phyloP scores from a whole-genome alignment of 768 basidiomycete genomes.

The Tremella yokohamensis region DNA sequence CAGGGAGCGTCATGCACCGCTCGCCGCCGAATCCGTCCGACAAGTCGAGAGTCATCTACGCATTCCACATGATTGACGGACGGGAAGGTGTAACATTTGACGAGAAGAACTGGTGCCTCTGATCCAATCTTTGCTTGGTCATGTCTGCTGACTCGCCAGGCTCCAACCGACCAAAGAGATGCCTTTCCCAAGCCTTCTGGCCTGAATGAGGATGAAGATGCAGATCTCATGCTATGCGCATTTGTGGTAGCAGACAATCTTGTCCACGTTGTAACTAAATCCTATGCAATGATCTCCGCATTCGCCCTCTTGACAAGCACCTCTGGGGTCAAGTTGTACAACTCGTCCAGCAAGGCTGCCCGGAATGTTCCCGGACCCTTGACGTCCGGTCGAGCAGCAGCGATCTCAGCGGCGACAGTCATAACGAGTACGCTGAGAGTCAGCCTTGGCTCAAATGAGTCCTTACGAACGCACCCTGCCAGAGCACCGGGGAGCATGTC shows the following conservation, averaged over 20 bases:
- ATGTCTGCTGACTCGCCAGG: constrained; percentile 47
- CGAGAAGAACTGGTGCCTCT: constrained; percentile 71
- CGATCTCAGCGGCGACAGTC: constrained; percentile 64
- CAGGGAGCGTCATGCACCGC: constrained; percentile 73
- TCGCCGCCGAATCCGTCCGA: constrained; percentile 78
- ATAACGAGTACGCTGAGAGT: constrained; percentile 58
- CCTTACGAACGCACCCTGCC: constrained; percentile 60
- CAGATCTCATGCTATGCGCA: too few relatives aligned
- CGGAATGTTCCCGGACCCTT: constrained; percentile 66
- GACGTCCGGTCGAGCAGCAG: constrained; percentile 56
- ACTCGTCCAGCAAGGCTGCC: constrained; percentile 62
- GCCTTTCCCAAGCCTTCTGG: constrained; percentile 60
- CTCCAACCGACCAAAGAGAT: constrained; percentile 77
- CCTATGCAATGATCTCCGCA: constrained; percentile 30
- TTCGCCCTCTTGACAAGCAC: constrained; percentile 42
- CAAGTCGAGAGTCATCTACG: constrained; percentile 80
- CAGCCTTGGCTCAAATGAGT: constrained; percentile 4
- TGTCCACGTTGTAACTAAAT: too few relatives aligned
- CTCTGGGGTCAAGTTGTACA: constrained; percentile 54
- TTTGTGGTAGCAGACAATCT: too few relatives aligned
- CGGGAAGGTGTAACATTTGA: constrained; percentile 61
- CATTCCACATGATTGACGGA: constrained; percentile 74
- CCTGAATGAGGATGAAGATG: too few relatives aligned
- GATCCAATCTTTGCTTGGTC: neutral
- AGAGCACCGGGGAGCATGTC: constrained; percentile 74